Evolutionary conservation across 1,139 yeast genomes (phyloP), one percentile per base, ranked within the genome.

Genomic region (Debaryomyces sp.): DNA sequence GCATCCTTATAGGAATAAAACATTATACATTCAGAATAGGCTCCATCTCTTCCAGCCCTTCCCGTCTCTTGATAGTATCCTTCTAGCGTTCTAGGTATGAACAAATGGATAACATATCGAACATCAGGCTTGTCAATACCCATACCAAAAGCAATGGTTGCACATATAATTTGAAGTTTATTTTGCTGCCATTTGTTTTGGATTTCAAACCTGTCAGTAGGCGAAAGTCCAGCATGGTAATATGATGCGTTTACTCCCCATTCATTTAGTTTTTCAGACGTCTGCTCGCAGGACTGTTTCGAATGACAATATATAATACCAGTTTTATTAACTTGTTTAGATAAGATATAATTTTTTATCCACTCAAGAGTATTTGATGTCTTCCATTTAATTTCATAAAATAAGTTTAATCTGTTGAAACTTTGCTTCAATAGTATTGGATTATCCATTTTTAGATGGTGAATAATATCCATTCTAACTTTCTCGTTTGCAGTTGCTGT

Each of bases 21-120:
- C 79, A 94, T 78, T 15, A 89, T 80, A 68, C 98, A 94, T 52
- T 85, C 86, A 1, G 96, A 86, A 41, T 72, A 80, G 4, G 81
- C 71, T 0, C 98, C 97, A 71, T 94, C 99, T 69, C 99, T 81
- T 4, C 99, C 99, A 2, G 98, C 99, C 67, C 99, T 84, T 12
- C 99, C 99, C 1, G 98, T 91, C 65, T 94, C 99, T 68, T 94
- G 99, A 60, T 94, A 94, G 63, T 94, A 94, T 0, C 98, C 98
- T 69, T 94, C 99, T 52, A 94, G 71, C 44, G 91, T 89, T 60
- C 97, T 73, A 0, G 99, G 98, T 34, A 94, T 73, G n/a, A 92
- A 88, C 52, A 87, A 76, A 68, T 94, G 99, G 44, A 89, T 84
- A 3, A 94, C 98, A 73, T 81, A 92, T 46, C 99, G 71, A 7